phyloP scores from a whole-genome alignment of 176 grass and related monocot genomes.

The Rhynchospora breviuscula region DNA sequence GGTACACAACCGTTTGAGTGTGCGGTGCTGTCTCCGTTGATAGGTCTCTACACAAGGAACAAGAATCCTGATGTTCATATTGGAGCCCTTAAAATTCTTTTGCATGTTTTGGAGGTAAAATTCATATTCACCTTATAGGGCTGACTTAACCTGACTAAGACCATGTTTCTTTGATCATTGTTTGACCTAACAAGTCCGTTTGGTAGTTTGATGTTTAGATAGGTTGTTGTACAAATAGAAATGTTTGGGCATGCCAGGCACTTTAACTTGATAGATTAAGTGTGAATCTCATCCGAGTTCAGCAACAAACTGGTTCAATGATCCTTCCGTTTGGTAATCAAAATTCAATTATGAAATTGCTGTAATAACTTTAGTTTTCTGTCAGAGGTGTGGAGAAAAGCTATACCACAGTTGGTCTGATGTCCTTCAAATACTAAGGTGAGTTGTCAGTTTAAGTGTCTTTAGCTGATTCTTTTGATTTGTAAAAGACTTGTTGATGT shows the following conservation, averaged over 20 bases:
- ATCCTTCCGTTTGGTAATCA: neutral
- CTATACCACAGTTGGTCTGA: constrained; percentile 78
- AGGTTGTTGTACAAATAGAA: constrained; percentile 18
- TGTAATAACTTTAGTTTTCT: constrained; percentile 28
- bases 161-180: neutral
- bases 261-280: constrained; percentile 28
- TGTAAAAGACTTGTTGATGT: constrained; percentile 31
- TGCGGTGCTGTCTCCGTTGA: constrained; percentile 77
- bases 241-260: neutral
- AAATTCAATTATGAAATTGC: neutral
- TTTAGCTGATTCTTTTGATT: constrained; percentile 24
- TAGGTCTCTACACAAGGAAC: constrained; percentile 73
- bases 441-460: constrained; percentile 31
- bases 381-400: constrained; percentile 95
- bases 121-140: constrained; percentile 16
- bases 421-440: constrained; percentile 96
- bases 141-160: neutral
- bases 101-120: constrained; percentile 97
- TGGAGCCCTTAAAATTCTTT: constrained; percentile 78
- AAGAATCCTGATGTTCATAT: constrained; percentile 82
- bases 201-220: constrained; percentile 19
- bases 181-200: neutral
- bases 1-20: constrained; percentile 69
- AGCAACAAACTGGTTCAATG: neutral
- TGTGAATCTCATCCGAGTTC: neutral